Conservation (phyloP, 2,329 filamentous ascomycete genomes). For the Xylariaceae sp. region DNA sequence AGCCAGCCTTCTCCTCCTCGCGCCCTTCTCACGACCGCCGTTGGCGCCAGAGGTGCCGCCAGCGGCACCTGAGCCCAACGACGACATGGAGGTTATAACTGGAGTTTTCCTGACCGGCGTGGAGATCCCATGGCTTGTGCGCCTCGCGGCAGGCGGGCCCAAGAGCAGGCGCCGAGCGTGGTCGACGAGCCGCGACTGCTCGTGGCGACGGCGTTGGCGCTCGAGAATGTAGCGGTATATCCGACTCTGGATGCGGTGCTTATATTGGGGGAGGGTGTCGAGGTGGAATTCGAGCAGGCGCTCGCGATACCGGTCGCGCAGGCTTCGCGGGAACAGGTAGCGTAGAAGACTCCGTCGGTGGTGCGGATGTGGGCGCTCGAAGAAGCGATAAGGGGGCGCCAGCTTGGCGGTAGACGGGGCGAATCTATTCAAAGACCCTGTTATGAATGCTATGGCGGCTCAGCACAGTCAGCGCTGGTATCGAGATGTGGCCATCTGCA, state of each 20-base stretch:
- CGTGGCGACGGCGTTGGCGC: conserved; percentile 54
- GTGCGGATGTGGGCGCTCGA: conserved; percentile 36
- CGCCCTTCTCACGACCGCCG: conserved; percentile 55
- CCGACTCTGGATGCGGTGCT: conserved; percentile 66
- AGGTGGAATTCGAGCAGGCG: conserved; percentile 67
- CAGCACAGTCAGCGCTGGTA: background rate
- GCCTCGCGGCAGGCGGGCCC: conserved; percentile 31
- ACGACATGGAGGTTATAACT: conserved; percentile 29
- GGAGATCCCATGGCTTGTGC: conserved; percentile 35
- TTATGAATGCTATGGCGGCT: too few species aligned
- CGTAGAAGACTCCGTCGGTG: conserved; percentile 53
- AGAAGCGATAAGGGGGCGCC: conserved; percentile 44
- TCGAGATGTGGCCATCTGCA: background rate
- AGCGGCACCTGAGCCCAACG: conserved; percentile 31
- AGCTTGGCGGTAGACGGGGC: conserved; percentile 32
- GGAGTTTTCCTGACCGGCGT: conserved; percentile 24
- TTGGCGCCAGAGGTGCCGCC: conserved; percentile 38
- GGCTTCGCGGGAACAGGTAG: conserved; percentile 62
- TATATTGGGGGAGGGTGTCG: conserved; percentile 68
- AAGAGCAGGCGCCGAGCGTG: conserved; percentile 46
- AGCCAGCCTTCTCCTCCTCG: conserved; percentile 73
- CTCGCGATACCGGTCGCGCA: conserved; percentile 60
- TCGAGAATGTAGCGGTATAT: conserved; percentile 71
- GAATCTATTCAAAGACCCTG: background rate
- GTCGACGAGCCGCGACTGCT: conserved; percentile 46